phyloP scores from a whole-genome alignment of 2,329 filamentous ascomycete genomes.

The Zopfia rhizophila region DNA sequence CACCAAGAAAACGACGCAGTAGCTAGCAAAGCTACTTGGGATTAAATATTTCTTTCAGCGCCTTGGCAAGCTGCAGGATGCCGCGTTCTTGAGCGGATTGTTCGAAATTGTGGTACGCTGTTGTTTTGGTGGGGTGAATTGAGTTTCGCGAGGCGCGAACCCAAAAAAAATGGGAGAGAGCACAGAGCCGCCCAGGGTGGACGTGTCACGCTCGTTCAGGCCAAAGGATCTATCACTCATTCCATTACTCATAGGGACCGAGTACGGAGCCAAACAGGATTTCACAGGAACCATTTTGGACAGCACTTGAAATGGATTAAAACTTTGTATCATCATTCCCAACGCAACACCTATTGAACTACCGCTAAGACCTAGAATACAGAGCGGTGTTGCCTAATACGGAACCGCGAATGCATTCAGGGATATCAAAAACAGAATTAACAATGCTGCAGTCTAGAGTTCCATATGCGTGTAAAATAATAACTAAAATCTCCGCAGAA shows the following conservation, averaged over 20 bases:
- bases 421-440: conserved; percentile 33
- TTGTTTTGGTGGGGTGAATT: conserved; percentile 31
- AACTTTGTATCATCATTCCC: not conserved
- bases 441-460: conserved; percentile 18
- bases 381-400: conserved; percentile 16
- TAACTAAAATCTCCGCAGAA: conserved; percentile 5
- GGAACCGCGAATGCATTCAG: conserved; percentile 19
- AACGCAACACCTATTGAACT: conserved; percentile 2
- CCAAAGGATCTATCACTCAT: too few relatives aligned
- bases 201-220: conserved; percentile 15
- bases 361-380: conserved; percentile 21
- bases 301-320: not conserved
- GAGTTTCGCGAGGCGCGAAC: conserved; percentile 22
- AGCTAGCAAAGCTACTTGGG: not conserved
- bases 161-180: conserved; percentile 17
- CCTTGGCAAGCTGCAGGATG: conserved; percentile 21
- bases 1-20: conserved; percentile 2
- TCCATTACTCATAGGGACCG: not conserved
- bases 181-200: conserved; percentile 14
- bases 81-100: conserved; percentile 8
- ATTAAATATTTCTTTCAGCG: conserved; percentile 2
- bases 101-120: conserved; percentile 8
- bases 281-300: too few relatives aligned
- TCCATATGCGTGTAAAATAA: conserved; percentile 9
- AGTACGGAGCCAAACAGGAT: too few relatives aligned